These are phyloP conservation scores for Apiospora phragmitis DNA, from an alignment of 2,329 filamentous ascomycete species.

Conservation along the genomic window DNA sequence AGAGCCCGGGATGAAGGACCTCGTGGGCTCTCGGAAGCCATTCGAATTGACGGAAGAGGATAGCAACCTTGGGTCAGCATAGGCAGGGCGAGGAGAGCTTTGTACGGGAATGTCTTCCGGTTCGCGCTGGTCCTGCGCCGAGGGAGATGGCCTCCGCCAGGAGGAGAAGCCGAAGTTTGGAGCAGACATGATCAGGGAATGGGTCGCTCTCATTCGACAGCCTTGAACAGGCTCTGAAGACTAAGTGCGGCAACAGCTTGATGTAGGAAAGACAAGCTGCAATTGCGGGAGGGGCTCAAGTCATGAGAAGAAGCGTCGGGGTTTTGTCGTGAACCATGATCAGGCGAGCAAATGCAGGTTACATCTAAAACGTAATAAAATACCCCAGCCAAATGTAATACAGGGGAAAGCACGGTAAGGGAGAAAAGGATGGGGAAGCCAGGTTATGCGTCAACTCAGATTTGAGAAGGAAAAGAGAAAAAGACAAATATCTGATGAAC, in stretches of 20 bases:
- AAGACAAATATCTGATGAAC: not conserved
- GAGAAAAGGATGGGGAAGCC: not conserved
- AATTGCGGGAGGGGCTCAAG: conserved; percentile 1
- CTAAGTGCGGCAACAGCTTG: not conserved
- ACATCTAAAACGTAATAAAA: not conserved
- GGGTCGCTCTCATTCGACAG: not conserved
- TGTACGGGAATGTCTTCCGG: conserved; percentile 29
- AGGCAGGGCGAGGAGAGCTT: conserved; percentile 17
- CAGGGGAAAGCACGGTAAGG: not conserved
- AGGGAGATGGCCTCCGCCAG: conserved; percentile 46
- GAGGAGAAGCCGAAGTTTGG: conserved; percentile 47
- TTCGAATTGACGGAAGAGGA: conserved; percentile 39
- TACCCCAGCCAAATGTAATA: not conserved
- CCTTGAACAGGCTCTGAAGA: not conserved
- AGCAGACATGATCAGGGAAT: conserved; percentile 42
- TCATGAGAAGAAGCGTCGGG: not conserved
- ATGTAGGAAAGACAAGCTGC: not conserved
- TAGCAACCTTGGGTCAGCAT: conserved; percentile 26
- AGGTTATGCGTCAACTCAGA: not conserved
- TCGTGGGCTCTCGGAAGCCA: conserved; percentile 63
- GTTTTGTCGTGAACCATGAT: conserved; percentile 2
- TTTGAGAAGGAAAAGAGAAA: not conserved
- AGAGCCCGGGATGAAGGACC: conserved; percentile 70
- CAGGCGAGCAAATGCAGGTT: not conserved
- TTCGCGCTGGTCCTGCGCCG: conserved; percentile 31